A percentile compares a stretch with the other conserved stretches of the same genome.
Evolutionary conservation across 2,329 filamentous ascomycete genomes (phyloP).

Genomic region (Venturia asperata): DNA sequence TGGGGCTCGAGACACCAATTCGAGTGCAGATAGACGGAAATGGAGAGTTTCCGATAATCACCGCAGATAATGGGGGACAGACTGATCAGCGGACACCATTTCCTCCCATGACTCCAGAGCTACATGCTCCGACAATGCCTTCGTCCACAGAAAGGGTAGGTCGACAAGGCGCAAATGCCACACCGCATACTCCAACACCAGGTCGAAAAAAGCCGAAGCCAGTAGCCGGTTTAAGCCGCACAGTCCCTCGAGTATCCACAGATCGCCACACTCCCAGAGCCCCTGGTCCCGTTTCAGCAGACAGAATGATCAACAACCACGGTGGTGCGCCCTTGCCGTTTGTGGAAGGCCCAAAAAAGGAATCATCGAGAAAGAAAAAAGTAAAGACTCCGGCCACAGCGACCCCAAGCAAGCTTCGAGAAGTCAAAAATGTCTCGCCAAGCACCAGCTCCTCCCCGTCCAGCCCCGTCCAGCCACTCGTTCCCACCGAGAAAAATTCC

Average conservation of each 20-base stretch:
- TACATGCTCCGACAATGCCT: background rate
- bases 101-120: background rate
- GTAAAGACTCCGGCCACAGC: background rate
- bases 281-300: background rate
- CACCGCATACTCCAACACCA: background rate
- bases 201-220: background rate
- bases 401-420: background rate
- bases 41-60: background rate
- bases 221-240: background rate
- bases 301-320: background rate
- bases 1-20: background rate
- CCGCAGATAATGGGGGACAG: background rate
- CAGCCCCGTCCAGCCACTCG: background rate
- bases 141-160: background rate
- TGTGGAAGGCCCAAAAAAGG: background rate
- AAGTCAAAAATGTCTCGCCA: background rate
- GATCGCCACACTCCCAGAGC: background rate
- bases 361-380: background rate
- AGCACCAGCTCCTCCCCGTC: background rate
- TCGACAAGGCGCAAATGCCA: background rate
- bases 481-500: no score
- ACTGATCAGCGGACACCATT: background rate
- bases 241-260: background rate
- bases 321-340: background rate
- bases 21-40: background rate